phyloP scores from a whole-genome alignment of 495 filamentous ascomycete species.

The Penicillium canescens region DNA sequence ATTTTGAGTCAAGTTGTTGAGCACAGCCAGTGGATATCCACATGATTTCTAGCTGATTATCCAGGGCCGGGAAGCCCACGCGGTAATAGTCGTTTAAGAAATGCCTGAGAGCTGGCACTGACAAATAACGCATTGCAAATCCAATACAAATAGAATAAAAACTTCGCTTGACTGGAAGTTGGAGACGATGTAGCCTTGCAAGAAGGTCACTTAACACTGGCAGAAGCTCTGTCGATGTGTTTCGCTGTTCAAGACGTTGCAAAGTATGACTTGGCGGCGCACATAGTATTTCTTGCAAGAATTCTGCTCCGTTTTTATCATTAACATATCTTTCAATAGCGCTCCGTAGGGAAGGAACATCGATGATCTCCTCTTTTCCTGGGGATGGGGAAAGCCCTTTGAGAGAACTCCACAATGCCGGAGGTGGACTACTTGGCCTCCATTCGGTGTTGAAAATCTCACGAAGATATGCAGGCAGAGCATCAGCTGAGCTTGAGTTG shows the following conservation, averaged over 20 bases:
- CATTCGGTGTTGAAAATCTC: slow-evolving; percentile 27
- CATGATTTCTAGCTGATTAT: not conserved
- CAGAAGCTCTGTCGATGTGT: slow-evolving; percentile 30
- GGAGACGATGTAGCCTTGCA: slow-evolving; percentile 22
- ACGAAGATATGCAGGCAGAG: slow-evolving; percentile 7
- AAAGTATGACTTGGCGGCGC: slow-evolving; percentile 2
- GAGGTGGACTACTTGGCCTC: slow-evolving; percentile 19
- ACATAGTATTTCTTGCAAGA: slow-evolving; percentile 10
- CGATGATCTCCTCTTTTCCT: slow-evolving; percentile 7
- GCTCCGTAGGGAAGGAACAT: slow-evolving; percentile 7
- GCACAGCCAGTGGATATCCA: slow-evolving; percentile 21
- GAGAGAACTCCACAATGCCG: slow-evolving; percentile 25
- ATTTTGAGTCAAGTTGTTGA: slow-evolving; percentile 17
- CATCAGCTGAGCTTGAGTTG: not conserved
- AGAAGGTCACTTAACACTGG: slow-evolving; percentile 27
- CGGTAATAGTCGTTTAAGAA: slow-evolving; percentile 20
- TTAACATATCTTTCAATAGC: slow-evolving; percentile 25
- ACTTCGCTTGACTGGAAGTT: slow-evolving; percentile 13
- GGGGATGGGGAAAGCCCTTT: slow-evolving; percentile 10
- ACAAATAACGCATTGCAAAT: slow-evolving; percentile 31
- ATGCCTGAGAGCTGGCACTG: slow-evolving; percentile 22
- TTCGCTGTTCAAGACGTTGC: slow-evolving; percentile 13
- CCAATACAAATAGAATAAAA: slow-evolving; percentile 15
- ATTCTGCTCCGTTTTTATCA: not conserved
- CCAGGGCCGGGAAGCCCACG: slow-evolving; percentile 1